Base-by-base conservation (phyloP, 352 stramenopile species). In the Globisporangium acanthophoron region DNA sequence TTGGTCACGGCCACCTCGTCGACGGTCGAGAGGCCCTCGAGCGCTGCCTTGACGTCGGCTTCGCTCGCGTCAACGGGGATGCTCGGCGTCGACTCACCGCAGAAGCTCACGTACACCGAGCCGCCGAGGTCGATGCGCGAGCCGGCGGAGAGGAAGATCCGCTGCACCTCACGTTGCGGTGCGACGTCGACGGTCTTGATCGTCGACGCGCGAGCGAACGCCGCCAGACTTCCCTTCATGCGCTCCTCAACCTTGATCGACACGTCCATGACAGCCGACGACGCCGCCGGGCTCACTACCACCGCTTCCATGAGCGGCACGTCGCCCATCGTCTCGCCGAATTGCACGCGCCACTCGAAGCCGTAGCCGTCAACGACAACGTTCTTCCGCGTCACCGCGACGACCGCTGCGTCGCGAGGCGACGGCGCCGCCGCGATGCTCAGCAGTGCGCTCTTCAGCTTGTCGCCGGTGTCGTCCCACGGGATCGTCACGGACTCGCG, bases 1-100 rank as follows among this genome's bases (percentile, higher is more conserved):
- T 70, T 71, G 7, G 59, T 71, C 15, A 96, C 82, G 2, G 55
- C 39, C 0, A 92, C 77, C 5, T 80, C 62, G 3, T 62, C 64
- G 16, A 94, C 60, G 0, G 81, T 85, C 0, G 81, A 87, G 3
- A 95, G 61, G 0, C 78, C 75, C 52, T 95, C 82, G 0, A 96
- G 68, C 9, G 76, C 74, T 0, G 59, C 57, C 16, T 78, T 82
- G 33, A 95, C 58, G 16, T 72, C 65, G 3, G 73, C 56, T 5
- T 69, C 55, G 1, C 69, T 78, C 0, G 82, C 70, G 13, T 61
- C 53, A 1, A 92, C 74, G 4, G 69, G 20, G 46, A 94, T 70
- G 1, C 52, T 49, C 3, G 66, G 45, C 1, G 85, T 92, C 4
- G 65, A 70, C 56, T 93, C 80, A 1, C 83, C 79, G 41, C 72